Conservation (phyloP, 768 basidiomycete genomes). For the Gymnopilus junonius region DNA sequence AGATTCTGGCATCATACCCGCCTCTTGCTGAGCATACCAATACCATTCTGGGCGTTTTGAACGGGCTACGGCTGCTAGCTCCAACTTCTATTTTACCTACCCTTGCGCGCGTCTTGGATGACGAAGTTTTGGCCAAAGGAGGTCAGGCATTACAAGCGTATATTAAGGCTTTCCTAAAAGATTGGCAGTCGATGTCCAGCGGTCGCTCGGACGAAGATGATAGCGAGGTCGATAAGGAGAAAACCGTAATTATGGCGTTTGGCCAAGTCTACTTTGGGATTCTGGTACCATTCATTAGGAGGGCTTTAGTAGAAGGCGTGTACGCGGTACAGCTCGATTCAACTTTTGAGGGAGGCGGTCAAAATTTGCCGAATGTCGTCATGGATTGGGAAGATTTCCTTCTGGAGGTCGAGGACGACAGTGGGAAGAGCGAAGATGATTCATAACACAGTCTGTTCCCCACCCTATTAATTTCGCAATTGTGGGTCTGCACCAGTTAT, state of each 20-base stretch:
- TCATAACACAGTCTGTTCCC: background rate
- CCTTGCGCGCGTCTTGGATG: slow-evolving; percentile 56
- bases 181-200: slow-evolving; percentile 5
- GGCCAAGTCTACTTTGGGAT: slow-evolving; percentile 63
- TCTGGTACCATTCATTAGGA: slow-evolving; percentile 71
- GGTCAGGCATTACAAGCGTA: slow-evolving; percentile 54
- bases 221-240: slow-evolving; percentile 29
- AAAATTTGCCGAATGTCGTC: slow-evolving; percentile 24
- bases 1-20: slow-evolving; percentile 71
- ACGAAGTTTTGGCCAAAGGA: slow-evolving; percentile 45
- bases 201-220: slow-evolving; percentile 15
- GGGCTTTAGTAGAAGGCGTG: slow-evolving; percentile 76
- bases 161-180: slow-evolving; percentile 29
- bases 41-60: slow-evolving; percentile 71
- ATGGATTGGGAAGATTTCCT: slow-evolving; percentile 41
- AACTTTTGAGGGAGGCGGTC: slow-evolving; percentile 23
- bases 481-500: background rate
- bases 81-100: slow-evolving; percentile 61
- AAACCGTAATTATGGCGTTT: slow-evolving; percentile 45
- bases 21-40: slow-evolving; percentile 79
- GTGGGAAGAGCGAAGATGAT: slow-evolving; percentile 12
- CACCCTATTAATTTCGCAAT: background rate
- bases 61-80: slow-evolving; percentile 80
- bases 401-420: slow-evolving; percentile 25
- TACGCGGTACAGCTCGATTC: slow-evolving; percentile 50